Evolutionary conservation across 176 grass and related monocot species (phyloP).

Genomic region (Oryza meyeriana): DNA sequence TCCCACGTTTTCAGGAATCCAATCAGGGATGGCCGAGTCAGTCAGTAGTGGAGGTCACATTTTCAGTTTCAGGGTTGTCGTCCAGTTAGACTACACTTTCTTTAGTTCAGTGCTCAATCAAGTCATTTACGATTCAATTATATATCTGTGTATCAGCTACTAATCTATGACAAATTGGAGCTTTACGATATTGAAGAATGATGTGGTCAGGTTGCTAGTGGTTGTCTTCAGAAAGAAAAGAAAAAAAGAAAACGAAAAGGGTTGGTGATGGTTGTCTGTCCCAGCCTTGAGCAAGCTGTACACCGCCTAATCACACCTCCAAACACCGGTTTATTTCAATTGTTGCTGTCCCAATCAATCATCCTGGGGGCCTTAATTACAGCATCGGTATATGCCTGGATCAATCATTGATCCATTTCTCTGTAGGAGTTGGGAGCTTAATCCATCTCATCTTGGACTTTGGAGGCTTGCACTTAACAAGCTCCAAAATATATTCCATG

Average conservation of each 20-base stretch:
- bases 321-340: neutral
- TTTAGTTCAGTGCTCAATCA: neutral
- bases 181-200: neutral
- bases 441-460: neutral
- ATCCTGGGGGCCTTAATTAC: neutral
- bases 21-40: neutral
- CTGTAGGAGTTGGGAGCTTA: slow-evolving; percentile 1
- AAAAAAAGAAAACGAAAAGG: neutral
- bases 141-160: neutral
- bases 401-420: slow-evolving; percentile 37
- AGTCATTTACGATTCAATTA: neutral
- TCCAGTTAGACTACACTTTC: neutral
- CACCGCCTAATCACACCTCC: slow-evolving; percentile 2
- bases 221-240: neutral
- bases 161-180: neutral
- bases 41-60: slow-evolving; percentile 27
- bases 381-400: neutral
- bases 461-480: neutral
- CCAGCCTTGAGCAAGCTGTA: slow-evolving; percentile 38
- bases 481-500: neutral
- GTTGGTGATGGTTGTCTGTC: neutral
- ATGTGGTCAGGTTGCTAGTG: slow-evolving; percentile 15
- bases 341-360: slow-evolving; percentile 23
- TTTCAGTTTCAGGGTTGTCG: neutral
- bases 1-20: slow-evolving; percentile 2